Evolutionary conservation across 164 flowering plant genomes (phyloP).

Genomic region (Umbellularia californica): DNA sequence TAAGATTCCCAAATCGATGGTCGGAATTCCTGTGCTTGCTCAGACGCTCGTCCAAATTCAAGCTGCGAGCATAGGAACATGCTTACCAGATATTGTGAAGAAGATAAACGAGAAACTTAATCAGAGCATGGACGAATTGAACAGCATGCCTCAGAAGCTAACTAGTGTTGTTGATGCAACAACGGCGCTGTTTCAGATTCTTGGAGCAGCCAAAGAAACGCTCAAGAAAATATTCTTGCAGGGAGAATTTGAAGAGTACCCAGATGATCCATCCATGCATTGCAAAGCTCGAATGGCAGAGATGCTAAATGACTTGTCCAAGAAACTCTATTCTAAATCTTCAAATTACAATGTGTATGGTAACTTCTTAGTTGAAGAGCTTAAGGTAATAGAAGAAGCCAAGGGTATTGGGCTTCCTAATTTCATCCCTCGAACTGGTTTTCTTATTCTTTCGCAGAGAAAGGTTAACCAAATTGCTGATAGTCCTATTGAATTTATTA

Average conservation of each 20-base stretch:
- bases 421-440: conserved; percentile 28
- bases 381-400: conserved; percentile 24
- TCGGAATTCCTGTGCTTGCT: conserved; percentile 33
- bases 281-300: conserved; percentile 18
- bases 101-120: conserved; percentile 28
- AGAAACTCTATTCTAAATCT: conserved; percentile 13
- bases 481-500: conserved; percentile 19
- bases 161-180: conserved; percentile 27
- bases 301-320: conserved; percentile 23
- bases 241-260: conserved; percentile 40
- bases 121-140: conserved; percentile 15
- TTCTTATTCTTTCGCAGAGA: conserved; percentile 14
- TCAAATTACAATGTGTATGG: conserved; percentile 9
- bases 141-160: conserved; percentile 21
- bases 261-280: conserved; percentile 21
- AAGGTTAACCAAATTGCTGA: conserved; percentile 15
- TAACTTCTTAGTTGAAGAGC: conserved; percentile 28
- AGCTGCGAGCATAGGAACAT: conserved; percentile 20
- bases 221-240: conserved; percentile 18
- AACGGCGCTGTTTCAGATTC: conserved; percentile 25
- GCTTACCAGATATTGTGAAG: conserved; percentile 29
- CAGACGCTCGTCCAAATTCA: conserved; percentile 30
- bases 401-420: conserved; percentile 37
- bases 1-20: conserved; percentile 15
- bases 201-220: conserved; percentile 29